A percentile compares a stretch with the other conserved stretches of the same genome.
Conservation (phyloP, 306 rosid genomes). For the Neltuma alba region DNA sequence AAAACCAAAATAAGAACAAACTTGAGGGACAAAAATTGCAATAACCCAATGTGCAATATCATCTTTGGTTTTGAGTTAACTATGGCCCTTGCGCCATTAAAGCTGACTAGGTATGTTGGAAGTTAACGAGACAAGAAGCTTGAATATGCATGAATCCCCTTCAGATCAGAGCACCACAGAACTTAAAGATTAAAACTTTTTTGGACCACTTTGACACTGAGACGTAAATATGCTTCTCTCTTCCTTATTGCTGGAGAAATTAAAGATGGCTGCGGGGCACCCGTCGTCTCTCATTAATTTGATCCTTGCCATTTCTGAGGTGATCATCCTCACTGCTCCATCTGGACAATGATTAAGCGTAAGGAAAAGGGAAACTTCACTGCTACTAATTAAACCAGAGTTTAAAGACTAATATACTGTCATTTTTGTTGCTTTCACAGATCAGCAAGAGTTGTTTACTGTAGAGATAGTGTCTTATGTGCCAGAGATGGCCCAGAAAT, state of each 20-base stretch:
- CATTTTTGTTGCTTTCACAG: background rate
- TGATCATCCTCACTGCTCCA: background rate
- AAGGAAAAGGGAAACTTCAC: background rate
- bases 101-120: conserved; percentile 30
- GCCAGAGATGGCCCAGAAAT: conserved; percentile 33
- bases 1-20: too few species aligned
- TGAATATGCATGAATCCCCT: conserved; percentile 24
- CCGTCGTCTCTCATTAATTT: conserved; percentile 37
- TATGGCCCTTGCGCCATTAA: background rate
- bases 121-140: conserved; percentile 34
- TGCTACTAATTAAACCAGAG: too few species aligned
- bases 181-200: background rate
- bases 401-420: too few species aligned
- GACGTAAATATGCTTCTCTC: conserved; percentile 17
- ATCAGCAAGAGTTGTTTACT: background rate
- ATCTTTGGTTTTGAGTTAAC: background rate
- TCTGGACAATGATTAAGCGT: background rate
- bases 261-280: conserved; percentile 34
- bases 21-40: too few species aligned
- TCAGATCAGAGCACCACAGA: conserved; percentile 18
- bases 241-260: conserved; percentile 20
- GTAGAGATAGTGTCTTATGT: conserved; percentile 20
- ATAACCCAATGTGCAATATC: too few species aligned
- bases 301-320: conserved; percentile 7
- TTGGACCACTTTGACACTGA: conserved; percentile 43